These are phyloP conservation scores for Penicillium sp. DNA, from an alignment of 2,329 filamentous ascomycete genomes.

Conservation along the genomic window DNA sequence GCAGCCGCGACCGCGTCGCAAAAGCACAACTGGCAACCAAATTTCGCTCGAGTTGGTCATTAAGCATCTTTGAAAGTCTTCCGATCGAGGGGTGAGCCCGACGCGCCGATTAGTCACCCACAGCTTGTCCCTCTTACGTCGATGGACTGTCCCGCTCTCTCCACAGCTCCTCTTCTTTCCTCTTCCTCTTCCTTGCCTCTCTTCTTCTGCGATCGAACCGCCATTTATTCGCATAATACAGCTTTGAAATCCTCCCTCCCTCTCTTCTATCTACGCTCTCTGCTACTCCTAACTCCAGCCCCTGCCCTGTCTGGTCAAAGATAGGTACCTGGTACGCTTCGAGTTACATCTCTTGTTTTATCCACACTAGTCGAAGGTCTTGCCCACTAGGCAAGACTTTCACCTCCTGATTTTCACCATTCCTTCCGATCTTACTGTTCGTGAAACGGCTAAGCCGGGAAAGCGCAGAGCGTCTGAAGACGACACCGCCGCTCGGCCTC, in stretches of 20 bases:
- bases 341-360: constrained; percentile 34
- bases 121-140: constrained; percentile 33
- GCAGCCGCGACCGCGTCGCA: background rate
- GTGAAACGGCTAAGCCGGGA: constrained; percentile 53
- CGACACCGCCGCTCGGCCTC: constrained; percentile 51
- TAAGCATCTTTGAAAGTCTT: constrained; percentile 4
- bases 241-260: background rate
- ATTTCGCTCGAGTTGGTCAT: background rate
- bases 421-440: constrained; percentile 49
- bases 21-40: background rate
- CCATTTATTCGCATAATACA: constrained; percentile 14
- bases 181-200: constrained; percentile 20
- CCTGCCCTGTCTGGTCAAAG: constrained; percentile 17
- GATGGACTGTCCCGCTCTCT: constrained; percentile 22
- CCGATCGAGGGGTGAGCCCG: constrained; percentile 21
- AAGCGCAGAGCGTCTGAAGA: constrained; percentile 57
- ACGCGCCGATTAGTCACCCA: constrained; percentile 25
- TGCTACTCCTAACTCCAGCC: constrained; percentile 17
- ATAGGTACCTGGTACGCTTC: constrained; percentile 35
- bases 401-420: constrained; percentile 44
- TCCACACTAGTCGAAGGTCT: constrained; percentile 44
- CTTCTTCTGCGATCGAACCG: background rate
- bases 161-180: constrained; percentile 15
- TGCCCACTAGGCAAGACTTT: constrained; percentile 48
- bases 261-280: constrained; percentile 8